Evolutionary conservation across 2,329 filamentous ascomycete species (phyloP).

Genomic region (Grosmannia clavigera): DNA sequence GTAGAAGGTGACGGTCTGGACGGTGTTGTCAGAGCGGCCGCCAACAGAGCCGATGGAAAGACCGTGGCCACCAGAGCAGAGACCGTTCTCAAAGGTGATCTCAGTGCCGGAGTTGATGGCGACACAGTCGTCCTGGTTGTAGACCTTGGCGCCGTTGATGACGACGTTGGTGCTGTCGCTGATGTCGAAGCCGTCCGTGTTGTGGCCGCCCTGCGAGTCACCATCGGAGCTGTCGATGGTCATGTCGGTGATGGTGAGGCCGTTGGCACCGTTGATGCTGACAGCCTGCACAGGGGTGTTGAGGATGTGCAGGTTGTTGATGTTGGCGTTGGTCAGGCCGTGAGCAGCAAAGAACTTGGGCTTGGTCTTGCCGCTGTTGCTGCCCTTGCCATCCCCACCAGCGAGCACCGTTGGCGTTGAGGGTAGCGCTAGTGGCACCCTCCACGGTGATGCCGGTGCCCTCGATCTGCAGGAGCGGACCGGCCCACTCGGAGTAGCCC

Average conservation of each 20-base stretch:
- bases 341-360: slow-evolving; percentile 45
- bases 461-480: slow-evolving; percentile 7
- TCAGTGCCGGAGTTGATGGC: slow-evolving; percentile 29
- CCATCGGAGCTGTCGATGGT: slow-evolving; percentile 27
- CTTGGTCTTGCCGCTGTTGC: slow-evolving; percentile 49
- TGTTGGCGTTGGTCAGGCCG: slow-evolving; percentile 34
- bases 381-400: slow-evolving; percentile 48
- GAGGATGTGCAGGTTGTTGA: slow-evolving; percentile 27
- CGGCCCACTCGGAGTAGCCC: slow-evolving; percentile 9
- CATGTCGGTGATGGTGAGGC: slow-evolving; percentile 22
- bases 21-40: slow-evolving; percentile 37
- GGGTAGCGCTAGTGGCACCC: slow-evolving; percentile 16
- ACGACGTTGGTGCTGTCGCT: slow-evolving; percentile 33
- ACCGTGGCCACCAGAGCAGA: slow-evolving; percentile 41
- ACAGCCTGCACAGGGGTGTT: slow-evolving; percentile 31
- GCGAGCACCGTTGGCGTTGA: slow-evolving; percentile 7
- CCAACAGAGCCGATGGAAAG: slow-evolving; percentile 35
- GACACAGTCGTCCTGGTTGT: slow-evolving; percentile 51
- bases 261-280: slow-evolving; percentile 24
- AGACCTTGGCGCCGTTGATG: slow-evolving; percentile 39
- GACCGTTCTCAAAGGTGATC: slow-evolving; percentile 27
- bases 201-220: slow-evolving; percentile 34
- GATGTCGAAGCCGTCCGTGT: slow-evolving; percentile 50
- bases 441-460: slow-evolving; percentile 7
- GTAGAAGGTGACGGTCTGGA: slow-evolving; percentile 37